Percentiles rank a stretch among this genome's conserved stretches.
These are phyloP conservation scores for Phanerodontia chrysosporium DNA, from an alignment of 768 basidiomycete species.

Conservation along the genomic window DNA sequence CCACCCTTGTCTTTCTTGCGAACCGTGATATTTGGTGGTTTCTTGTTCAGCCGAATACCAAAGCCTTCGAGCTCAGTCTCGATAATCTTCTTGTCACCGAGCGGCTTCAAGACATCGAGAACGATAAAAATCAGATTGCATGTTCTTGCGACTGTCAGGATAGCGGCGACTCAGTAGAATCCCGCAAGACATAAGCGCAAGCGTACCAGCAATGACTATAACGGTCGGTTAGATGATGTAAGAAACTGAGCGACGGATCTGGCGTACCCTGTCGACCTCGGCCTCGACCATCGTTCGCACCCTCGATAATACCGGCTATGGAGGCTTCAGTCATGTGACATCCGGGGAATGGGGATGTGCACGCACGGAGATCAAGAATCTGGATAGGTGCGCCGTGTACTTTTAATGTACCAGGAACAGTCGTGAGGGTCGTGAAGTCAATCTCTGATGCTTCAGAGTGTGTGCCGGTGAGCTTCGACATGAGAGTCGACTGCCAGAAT, in stretches of 20 bases:
- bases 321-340: slow-evolving; percentile 17
- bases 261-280: slow-evolving; percentile 96
- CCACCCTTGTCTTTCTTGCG: slow-evolving; percentile 89
- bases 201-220: slow-evolving; percentile 73
- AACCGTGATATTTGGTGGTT: slow-evolving; percentile 81
- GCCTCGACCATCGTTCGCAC: slow-evolving; percentile 93
- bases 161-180: background rate
- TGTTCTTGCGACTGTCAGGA: slow-evolving; percentile 79
- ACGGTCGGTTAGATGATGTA: no score
- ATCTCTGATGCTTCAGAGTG: slow-evolving; percentile 95
- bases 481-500: slow-evolving; percentile 70
- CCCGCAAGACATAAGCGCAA: slow-evolving; percentile 1
- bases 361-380: slow-evolving; percentile 84
- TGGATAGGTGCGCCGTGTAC: slow-evolving; percentile 97
- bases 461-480: slow-evolving; percentile 95
- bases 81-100: slow-evolving; percentile 90
- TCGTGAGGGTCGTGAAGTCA: slow-evolving; percentile 94
- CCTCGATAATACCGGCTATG: slow-evolving; percentile 94
- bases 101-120: slow-evolving; percentile 96
- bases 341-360: background rate
- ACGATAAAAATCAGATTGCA: slow-evolving; percentile 99
- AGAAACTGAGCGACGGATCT: no score
- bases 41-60: slow-evolving; percentile 94
- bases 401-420: slow-evolving; percentile 90
- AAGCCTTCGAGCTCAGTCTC: slow-evolving; percentile 96